phyloP scores from a whole-genome alignment of 768 basidiomycete species.

The Russula compacta region DNA sequence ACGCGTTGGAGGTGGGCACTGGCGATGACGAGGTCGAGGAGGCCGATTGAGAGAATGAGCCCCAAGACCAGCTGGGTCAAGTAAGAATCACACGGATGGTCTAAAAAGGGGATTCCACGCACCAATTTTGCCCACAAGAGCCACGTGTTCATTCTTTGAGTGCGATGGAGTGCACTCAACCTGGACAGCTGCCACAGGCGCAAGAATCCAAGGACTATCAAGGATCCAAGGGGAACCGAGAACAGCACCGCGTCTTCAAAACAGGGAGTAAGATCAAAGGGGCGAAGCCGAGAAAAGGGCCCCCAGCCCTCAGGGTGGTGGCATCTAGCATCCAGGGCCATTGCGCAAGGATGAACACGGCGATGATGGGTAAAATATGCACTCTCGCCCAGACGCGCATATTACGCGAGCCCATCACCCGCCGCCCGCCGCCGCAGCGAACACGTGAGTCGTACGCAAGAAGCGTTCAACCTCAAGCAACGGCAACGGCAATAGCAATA shows the following conservation, averaged over 20 bases:
- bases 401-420: too few species aligned
- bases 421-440: background rate
- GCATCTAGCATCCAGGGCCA: slow-evolving; percentile 28
- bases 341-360: background rate
- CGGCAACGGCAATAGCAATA: too few species aligned
- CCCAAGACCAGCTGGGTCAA: slow-evolving; percentile 41
- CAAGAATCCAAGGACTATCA: slow-evolving; percentile 37
- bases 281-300: slow-evolving; percentile 44
- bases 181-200: slow-evolving; percentile 29
- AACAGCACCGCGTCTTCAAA: slow-evolving; percentile 69
- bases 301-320: slow-evolving; percentile 58
- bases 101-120: slow-evolving; percentile 23
- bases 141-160: slow-evolving; percentile 38
- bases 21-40: slow-evolving; percentile 35
- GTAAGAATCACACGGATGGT: too few species aligned
- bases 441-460: background rate
- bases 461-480: background rate
- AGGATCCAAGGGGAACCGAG: slow-evolving; percentile 38
- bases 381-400: too few species aligned
- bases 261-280: slow-evolving; percentile 74
- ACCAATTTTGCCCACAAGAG: slow-evolving; percentile 61
- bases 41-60: slow-evolving; percentile 40
- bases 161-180: slow-evolving; percentile 27
- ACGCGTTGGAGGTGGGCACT: slow-evolving; percentile 29
- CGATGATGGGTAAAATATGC: background rate